These are phyloP conservation scores for Nicotiana sylvestris DNA, from an alignment of 257 asterid species.

Conservation along the genomic window DNA sequence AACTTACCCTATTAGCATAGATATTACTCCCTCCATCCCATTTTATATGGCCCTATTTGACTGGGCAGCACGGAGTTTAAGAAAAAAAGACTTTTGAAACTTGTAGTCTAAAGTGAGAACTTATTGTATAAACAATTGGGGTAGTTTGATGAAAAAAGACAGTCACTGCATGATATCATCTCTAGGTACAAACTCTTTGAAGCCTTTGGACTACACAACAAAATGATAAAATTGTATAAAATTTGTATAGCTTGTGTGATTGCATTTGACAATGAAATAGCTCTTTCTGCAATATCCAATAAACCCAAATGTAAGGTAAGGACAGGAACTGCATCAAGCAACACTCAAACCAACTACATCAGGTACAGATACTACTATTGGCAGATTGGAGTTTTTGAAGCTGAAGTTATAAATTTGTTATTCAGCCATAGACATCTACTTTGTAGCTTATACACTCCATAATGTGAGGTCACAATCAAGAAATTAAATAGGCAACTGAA, in stretches of 20 bases:
- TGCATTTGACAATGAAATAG: not conserved
- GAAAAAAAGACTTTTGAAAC: too few species aligned
- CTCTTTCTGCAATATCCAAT: not conserved
- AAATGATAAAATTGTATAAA: not conserved
- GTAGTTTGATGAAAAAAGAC: too few species aligned
- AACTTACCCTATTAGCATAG: too few species aligned
- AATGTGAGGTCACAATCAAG: not conserved
- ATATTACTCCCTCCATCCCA: too few species aligned
- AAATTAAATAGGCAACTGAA: not conserved
- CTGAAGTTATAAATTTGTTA: not conserved
- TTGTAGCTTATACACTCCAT: not conserved
- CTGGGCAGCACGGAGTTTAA: too few species aligned
- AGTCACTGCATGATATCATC: not conserved
- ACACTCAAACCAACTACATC: not conserved
- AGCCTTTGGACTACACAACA: not conserved
- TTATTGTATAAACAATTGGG: not conserved
- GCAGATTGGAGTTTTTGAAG: not conserved
- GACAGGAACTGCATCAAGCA: not conserved
- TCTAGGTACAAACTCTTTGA: not conserved
- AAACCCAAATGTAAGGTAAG: conserved; percentile 1
- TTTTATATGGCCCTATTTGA: too few species aligned
- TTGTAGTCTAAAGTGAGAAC: not conserved
- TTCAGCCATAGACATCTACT: not conserved
- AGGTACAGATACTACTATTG: not conserved
- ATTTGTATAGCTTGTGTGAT: not conserved